Evolutionary conservation across 176 grass and related monocot genomes (phyloP).

Genomic region (Ensete glaucum): DNA sequence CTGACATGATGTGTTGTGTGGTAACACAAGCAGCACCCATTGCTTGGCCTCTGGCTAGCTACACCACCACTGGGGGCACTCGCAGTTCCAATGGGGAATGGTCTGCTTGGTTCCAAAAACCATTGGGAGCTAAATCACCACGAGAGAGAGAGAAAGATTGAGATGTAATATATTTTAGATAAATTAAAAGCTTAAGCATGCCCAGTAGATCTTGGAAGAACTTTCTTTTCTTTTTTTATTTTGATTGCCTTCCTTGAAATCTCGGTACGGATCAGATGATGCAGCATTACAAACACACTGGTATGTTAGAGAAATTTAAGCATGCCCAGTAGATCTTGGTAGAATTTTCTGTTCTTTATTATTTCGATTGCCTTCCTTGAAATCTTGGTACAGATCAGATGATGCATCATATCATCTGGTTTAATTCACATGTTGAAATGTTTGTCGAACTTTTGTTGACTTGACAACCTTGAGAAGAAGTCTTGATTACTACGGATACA

Average conservation of each 20-base stretch:
- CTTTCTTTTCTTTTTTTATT: too few species aligned
- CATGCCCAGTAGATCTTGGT: too few species aligned
- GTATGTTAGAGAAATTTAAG: too few species aligned
- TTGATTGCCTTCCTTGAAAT: too few species aligned
- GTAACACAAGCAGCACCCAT: neutral
- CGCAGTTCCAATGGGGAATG: neutral
- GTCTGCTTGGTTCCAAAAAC: neutral
- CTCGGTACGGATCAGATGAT: too few species aligned
- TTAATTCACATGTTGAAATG: neutral
- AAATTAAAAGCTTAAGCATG: too few species aligned
- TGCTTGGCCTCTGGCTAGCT: neutral
- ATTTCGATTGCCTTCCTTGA: neutral
- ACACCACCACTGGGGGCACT: neutral
- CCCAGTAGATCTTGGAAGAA: too few species aligned
- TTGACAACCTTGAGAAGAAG: neutral
- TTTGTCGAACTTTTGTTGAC: neutral
- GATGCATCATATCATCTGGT: neutral
- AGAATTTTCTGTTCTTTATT: too few species aligned
- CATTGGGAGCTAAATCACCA: neutral
- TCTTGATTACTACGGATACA: neutral
- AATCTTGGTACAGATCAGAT: neutral
- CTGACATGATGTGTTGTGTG: neutral
- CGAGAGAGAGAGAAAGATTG: neutral
- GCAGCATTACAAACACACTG: too few species aligned
- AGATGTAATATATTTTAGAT: too few species aligned